Base-by-base conservation (phyloP, 495 filamentous ascomycete species). In the Tricharina praecox region DNA sequence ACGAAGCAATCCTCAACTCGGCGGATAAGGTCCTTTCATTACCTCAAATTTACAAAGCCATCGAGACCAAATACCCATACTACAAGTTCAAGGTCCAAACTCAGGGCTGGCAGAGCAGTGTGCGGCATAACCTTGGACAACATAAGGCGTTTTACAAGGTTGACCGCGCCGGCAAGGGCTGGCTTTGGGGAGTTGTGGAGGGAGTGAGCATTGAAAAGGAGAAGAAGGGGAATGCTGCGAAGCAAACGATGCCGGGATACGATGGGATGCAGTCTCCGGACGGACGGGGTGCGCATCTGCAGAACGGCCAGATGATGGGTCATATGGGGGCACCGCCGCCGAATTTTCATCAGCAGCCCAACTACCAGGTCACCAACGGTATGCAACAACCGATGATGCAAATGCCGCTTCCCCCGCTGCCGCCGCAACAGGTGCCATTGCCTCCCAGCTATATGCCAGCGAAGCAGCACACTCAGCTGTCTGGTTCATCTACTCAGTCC, bases 81-180 rank as follows among this genome's bases (percentile, higher is more conserved):
- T 97, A 83, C 64, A 83, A 82, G 50, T 82, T 95, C 63, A 75
- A 74, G 46, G 77, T 77, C 23, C 68, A 70, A 32, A 88, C 85
- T 4, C 81, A 78, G 52, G 90, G 90, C 11, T 97, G 90, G 90
- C 88, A 95, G 58, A 94, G 86, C 53, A 93, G 85, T 65, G 85
- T 97, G 18, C 79, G 90, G 3, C 90, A 97, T 63, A 97, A 97
- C 50, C 71, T 97, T 21, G 82, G 85, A 26, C 85, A 90, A 46
- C 82, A 93, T 57, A 72, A 78, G 40, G 78, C 85, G 19, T 97
- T 97, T 62, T 72, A 74, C 59, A 92, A 93, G 60, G 81, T 84
- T 33, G 81, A 90, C 26, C 52, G 73, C 52, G 76, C 79, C 55
- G 77, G 77, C 2, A 80, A 80, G 59, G 77, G 77, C 36, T 81